Base-by-base conservation (phyloP, 2,329 filamentous ascomycete genomes). In the Neurospora crassa region DNA sequence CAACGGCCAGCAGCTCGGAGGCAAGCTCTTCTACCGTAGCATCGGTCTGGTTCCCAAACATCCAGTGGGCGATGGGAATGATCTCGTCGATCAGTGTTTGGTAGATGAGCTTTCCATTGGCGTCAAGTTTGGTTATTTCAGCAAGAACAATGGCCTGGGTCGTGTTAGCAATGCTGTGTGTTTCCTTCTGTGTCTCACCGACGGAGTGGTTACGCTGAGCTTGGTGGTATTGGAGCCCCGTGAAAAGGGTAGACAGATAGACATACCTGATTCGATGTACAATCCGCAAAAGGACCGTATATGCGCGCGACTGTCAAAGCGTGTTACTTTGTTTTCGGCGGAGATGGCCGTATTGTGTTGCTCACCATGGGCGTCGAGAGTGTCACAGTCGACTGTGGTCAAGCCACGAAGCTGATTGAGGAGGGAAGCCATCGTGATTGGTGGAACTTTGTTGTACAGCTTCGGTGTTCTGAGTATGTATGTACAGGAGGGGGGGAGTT, bases 1-100 rank as follows among this genome's bases (percentile, higher is more conserved):
- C 84, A 14, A 88, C 82, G 83, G 87, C 85, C 76, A 86, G 83
- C 72, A 88, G 82, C 71, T 90, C 87, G 4, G 87, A 84, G 1
- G 86, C 85, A 29, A 90, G 78, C 71, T 88, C 84, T 12, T 82
- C 80, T 5, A 80, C 72, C 0, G 79, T 75, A 7, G 84, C 75
- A 34, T 78, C 80, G 0, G 77, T 72, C 73, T 81, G 83, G 18
- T 78, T 75, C 4, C 72, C 67, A 12, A 73, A 74, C 67, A 80
- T 76, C 53, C 78, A 77, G 68, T 78, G 76, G 5, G 82, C 79
- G 43, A 81, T 76, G 3, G 72, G 69, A 37, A 81, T 75, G 8
- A 82, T 79, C 47, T 82, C 77, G 53, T 76, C 69, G 29, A 88
- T 80, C 3, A 80, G 73, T 3, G 78, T 74, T 5, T 76, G 74